Evolutionary conservation across 75 land plant species (phyloP).

Genomic region (Adiantum capillusveneris): DNA sequence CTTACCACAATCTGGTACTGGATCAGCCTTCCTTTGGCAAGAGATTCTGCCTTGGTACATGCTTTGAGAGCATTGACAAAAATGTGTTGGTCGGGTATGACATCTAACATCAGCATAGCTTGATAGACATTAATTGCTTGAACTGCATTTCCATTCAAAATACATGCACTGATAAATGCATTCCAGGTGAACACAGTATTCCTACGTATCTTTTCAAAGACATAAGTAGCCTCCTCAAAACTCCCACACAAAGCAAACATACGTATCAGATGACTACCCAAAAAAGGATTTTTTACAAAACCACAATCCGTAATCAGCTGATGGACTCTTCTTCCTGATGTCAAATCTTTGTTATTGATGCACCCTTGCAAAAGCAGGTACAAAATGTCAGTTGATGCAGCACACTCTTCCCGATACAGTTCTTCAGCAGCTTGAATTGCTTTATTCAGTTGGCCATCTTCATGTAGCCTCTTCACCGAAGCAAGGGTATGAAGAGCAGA

Average conservation of each 20-base stretch:
- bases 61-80: constrained; percentile 1
- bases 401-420: neutral
- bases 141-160: neutral
- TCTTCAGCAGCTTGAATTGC: constrained; percentile 1
- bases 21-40: constrained; percentile 3
- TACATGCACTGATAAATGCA: neutral
- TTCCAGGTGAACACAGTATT: constrained; percentile 17
- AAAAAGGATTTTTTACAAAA: neutral
- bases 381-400: neutral
- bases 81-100: neutral
- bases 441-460: neutral
- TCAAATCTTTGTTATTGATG: neutral
- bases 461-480: neutral
- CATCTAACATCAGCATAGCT: neutral
- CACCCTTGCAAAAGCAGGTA: neutral
- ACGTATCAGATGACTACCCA: neutral
- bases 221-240: neutral
- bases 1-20: constrained; percentile 3
- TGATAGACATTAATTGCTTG: constrained; percentile 1
- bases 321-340: neutral
- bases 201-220: neutral
- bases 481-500: too few species aligned
- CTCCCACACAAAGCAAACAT: neutral
- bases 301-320: neutral
- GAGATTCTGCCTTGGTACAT: constrained; percentile 1